phyloP scores from a whole-genome alignment of 1,139 yeast genomes.

The Candida pseudocylindracea region DNA sequence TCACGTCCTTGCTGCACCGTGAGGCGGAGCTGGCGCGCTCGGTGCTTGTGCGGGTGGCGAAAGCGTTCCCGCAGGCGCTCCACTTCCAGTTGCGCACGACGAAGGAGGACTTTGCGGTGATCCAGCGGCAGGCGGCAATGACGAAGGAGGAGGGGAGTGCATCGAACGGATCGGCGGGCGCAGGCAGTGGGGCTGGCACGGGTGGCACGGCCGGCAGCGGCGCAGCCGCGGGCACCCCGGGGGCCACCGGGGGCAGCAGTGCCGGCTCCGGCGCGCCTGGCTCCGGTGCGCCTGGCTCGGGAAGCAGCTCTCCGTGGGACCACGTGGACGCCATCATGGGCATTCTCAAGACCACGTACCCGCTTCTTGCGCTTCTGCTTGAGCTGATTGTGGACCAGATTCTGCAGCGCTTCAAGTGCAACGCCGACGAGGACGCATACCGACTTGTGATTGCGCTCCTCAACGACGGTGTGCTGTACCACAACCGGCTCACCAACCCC shows the following conservation, averaged over 20 bases:
- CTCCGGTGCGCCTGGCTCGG: too few relatives aligned
- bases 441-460: conserved; percentile 78
- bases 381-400: conserved; percentile 94
- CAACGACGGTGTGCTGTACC: conserved; percentile 81
- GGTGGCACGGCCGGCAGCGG: too few relatives aligned
- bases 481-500: conserved; percentile 69
- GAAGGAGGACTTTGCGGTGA: conserved; percentile 76
- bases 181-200: too few relatives aligned
- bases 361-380: conserved; percentile 72
- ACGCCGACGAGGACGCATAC: conserved; percentile 92
- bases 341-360: conserved; percentile 87
- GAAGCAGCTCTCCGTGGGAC: too few relatives aligned
- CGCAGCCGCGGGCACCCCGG: too few relatives aligned
- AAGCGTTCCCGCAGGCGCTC: conserved; percentile 90
- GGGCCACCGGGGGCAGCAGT: too few relatives aligned
- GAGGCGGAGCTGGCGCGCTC: conserved; percentile 82
- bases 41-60: conserved; percentile 78
- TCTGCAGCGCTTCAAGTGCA: conserved; percentile 80
- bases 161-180: too few relatives aligned
- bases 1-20: conserved; percentile 73
- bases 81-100: conserved; percentile 93
- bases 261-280: too few relatives aligned
- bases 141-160: conserved; percentile 1
- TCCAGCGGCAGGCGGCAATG: conserved; percentile 60
- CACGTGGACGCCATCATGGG: conserved; percentile 92